Percentiles rank a stretch among this genome's conserved stretches.
Evolutionary conservation across 2,329 filamentous ascomycete genomes (phyloP).

Genomic region (Nemania sp.): DNA sequence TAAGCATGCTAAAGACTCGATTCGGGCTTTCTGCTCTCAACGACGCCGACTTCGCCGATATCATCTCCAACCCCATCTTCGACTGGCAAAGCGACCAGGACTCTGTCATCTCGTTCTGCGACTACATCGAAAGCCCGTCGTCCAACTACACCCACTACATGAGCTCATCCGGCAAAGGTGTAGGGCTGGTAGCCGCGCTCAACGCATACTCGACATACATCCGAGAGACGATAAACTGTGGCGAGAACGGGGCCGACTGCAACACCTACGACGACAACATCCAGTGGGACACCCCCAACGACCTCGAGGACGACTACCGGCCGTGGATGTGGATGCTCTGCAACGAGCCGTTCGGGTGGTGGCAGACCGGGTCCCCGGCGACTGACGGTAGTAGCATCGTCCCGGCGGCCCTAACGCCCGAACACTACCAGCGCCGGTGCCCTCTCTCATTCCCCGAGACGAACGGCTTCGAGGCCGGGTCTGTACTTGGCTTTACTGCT

Average conservation of each 20-base stretch:
- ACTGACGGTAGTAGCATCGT: constrained; percentile 40
- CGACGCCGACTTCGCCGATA: constrained; percentile 57
- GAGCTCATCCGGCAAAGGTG: constrained; percentile 47
- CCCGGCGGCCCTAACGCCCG: constrained; percentile 34
- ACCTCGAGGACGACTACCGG: constrained; percentile 47
- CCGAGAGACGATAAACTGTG: constrained; percentile 52
- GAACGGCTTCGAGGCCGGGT: constrained; percentile 38
- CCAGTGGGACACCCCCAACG: constrained; percentile 54
- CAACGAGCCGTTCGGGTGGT: constrained; percentile 56
- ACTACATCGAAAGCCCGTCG: constrained; percentile 50
- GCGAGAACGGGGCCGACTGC: constrained; percentile 54
- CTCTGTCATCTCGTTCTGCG: constrained; percentile 55
- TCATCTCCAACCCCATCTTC: constrained; percentile 57
- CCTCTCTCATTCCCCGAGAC: constrained; percentile 56
- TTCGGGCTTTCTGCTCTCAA: constrained; percentile 54
- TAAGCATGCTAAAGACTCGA: constrained; percentile 54
- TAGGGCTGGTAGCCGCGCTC: constrained; percentile 57
- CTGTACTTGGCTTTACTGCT: constrained; percentile 35
- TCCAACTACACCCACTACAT: constrained; percentile 28
- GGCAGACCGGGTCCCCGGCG: constrained; percentile 53
- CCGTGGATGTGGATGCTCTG: constrained; percentile 62
- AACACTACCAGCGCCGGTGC: constrained; percentile 54
- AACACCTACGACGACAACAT: constrained; percentile 54
- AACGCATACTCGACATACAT: constrained; percentile 57
- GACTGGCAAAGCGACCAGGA: constrained; percentile 52